Base-by-base conservation (phyloP, 2,329 filamentous ascomycete species). In the Apiospora hydei region DNA sequence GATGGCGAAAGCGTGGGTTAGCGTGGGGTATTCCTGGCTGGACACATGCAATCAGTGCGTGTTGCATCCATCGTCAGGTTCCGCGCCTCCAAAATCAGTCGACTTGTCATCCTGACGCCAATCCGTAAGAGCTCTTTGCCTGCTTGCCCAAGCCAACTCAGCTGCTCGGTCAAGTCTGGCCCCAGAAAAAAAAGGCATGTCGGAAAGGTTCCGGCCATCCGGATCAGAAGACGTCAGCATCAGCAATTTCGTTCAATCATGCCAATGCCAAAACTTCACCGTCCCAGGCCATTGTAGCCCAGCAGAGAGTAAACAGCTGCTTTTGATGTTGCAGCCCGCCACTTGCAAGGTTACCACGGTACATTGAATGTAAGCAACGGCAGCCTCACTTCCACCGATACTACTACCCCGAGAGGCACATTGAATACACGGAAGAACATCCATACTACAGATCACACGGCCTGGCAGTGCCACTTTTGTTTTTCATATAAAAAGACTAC, bases 31-130 rank as follows among this genome's bases (percentile, higher is more conserved):
- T 41, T 41, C 21, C 11, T 3, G 57, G 57, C 11, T 4, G 57
- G 57, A 57, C 51, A 34, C 53, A 34, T 51, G 49, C 49, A 61
- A 38, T 64, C 34, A 49, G 21, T 49, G 34, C 21, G 30, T 34
- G 53, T 21, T 64, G 57, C 53, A 64, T 64, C 57, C 53, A 64
- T 64, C 57, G 57, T 64, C 57, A 64, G 57, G 57, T 64, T 64
- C 57, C 34, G 18, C 18, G 21, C 18, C 34, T 41, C 34, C 57
- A 38, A 8, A 47, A 41, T 64, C 57, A 64, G 34, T 64, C 57
- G 57, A 64, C 57, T 41, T 64, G 57, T 64, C 57, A 64, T 64
- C 18, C 57, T 64, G 57, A 64, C 57, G 57, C 18, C 57, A 64
- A 34, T 4, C 10, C 21, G 34, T 64, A 16, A 38, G 53, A n/a